Conservation (phyloP, 1,284 basidiomycete species). For the Cutaneotrichosporon dermatis region DNA sequence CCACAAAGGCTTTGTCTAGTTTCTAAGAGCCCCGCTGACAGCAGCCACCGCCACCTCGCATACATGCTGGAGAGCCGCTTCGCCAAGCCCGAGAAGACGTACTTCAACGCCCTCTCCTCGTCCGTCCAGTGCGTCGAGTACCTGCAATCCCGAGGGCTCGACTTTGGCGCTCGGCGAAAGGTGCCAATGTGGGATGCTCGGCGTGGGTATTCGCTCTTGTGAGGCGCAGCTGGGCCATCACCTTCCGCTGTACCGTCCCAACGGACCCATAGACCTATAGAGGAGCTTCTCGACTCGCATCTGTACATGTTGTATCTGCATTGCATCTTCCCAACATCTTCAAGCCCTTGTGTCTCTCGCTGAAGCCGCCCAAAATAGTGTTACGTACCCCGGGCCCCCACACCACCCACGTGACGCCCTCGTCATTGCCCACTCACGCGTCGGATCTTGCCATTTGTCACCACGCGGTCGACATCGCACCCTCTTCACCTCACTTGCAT, state of each 20-base stretch:
- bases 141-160: slow-evolving; percentile 46
- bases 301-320: too few species aligned
- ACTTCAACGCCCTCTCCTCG: slow-evolving; percentile 54
- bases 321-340: too few species aligned
- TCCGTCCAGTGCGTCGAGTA: slow-evolving; percentile 54
- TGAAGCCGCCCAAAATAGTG: too few species aligned
- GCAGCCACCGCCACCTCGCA: slow-evolving; percentile 52
- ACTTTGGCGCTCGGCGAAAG: slow-evolving; percentile 19
- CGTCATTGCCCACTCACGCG: background rate
- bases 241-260: too few species aligned
- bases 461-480: background rate
- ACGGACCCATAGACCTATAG: too few species aligned
- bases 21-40: too few species aligned
- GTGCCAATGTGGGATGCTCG: slow-evolving; percentile 36
- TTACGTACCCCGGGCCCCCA: background rate
- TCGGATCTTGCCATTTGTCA: background rate
- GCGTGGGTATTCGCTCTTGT: slow-evolving; percentile 15
- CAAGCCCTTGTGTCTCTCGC: too few species aligned
- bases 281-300: too few species aligned
- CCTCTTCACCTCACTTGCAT: background rate
- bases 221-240: background rate
- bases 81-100: slow-evolving; percentile 50
- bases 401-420: background rate
- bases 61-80: slow-evolving; percentile 58
- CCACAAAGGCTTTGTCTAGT: too few species aligned